These are phyloP conservation scores for Pterocarpus macrocarpus DNA, from an alignment of 306 rosid species.

Conservation along the genomic window DNA sequence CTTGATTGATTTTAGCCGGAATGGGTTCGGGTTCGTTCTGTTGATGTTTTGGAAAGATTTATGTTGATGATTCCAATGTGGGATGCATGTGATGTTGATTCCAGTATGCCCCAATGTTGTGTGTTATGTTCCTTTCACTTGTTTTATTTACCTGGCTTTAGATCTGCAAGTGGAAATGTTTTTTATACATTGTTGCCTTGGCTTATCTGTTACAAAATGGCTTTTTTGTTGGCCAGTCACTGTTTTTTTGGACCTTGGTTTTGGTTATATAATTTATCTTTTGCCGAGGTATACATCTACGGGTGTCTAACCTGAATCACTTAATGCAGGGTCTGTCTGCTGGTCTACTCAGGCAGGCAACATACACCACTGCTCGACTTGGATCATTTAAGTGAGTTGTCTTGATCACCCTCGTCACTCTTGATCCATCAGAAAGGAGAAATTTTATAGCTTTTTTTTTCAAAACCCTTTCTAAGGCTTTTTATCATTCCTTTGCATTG, in stretches of 20 bases:
- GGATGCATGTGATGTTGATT: conserved; percentile 18
- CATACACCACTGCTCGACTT: conserved; percentile 97
- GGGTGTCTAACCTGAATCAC: conserved; percentile 42
- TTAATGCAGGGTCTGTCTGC: conserved; percentile 91
- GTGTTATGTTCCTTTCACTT: conserved; percentile 29
- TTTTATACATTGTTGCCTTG: conserved; percentile 8
- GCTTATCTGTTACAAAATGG: not conserved
- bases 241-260: conserved; percentile 3
- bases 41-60: conserved; percentile 9
- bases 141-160: conserved; percentile 16
- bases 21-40: not conserved
- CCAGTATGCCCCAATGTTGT: not conserved
- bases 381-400: conserved; percentile 88
- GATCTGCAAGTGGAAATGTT: conserved; percentile 39
- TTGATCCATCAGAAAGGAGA: not conserved
- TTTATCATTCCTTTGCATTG: not conserved
- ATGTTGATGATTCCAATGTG: conserved; percentile 20
- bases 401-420: not conserved
- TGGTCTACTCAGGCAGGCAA: conserved; percentile 96
- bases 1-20: conserved; percentile 14
- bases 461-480: not conserved
- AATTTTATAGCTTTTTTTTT: not conserved
- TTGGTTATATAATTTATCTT: conserved; percentile 10
- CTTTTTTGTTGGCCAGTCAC: not conserved
- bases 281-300: conserved; percentile 12